Evolutionary conservation across 2,329 filamentous ascomycete genomes (phyloP).

Genomic region (Colletotrichum acutatum): DNA sequence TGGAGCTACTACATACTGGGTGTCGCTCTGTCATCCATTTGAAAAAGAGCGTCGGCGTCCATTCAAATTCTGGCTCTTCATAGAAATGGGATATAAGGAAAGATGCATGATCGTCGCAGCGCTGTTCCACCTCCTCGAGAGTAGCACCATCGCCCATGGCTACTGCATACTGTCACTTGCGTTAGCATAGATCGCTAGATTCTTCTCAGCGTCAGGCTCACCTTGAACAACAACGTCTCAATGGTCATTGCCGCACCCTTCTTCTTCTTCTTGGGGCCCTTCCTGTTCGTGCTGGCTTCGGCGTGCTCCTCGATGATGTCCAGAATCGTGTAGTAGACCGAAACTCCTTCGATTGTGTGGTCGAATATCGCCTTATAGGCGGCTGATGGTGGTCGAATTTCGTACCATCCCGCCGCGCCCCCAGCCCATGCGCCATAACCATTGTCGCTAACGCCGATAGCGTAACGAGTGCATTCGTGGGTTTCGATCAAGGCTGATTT

Average conservation of each 20-base stretch:
- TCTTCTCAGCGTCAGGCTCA: constrained; percentile 33
- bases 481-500: constrained; percentile 63
- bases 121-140: constrained; percentile 58
- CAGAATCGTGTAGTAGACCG: constrained; percentile 71
- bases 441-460: constrained; percentile 63
- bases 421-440: constrained; percentile 73
- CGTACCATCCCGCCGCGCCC: constrained; percentile 75
- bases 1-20: constrained; percentile 47
- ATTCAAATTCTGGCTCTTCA: constrained; percentile 52
- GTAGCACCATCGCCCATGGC: constrained; percentile 63
- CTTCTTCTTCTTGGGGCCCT: constrained; percentile 46
- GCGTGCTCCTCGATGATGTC: constrained; percentile 61
- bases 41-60: constrained; percentile 59
- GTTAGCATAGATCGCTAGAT: constrained; percentile 20
- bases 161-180: constrained; percentile 57
- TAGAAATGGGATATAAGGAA: constrained; percentile 65
- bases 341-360: constrained; percentile 71
- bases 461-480: constrained; percentile 58
- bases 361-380: constrained; percentile 67
- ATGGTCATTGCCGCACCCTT: constrained; percentile 31
- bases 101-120: constrained; percentile 59
- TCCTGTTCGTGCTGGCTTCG: constrained; percentile 42
- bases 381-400: constrained; percentile 66
- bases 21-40: constrained; percentile 57
- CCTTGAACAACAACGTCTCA: constrained; percentile 46